phyloP scores from a whole-genome alignment of 768 basidiomycete species.

The Kwoniella sp. region DNA sequence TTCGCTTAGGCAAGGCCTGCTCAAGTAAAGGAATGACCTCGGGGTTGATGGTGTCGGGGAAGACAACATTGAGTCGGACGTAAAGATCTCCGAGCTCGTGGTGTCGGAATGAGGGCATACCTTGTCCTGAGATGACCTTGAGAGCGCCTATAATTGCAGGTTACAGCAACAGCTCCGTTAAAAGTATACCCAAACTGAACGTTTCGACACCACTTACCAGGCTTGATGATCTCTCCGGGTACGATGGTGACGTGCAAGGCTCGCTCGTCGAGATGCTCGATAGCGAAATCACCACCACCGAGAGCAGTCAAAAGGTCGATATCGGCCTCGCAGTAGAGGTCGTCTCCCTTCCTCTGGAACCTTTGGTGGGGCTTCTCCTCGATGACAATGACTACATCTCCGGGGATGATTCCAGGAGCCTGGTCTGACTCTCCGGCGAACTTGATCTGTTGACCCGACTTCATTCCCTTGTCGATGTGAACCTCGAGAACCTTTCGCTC shows the following conservation, averaged over 20 bases:
- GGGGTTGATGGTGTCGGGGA: constrained; percentile 79
- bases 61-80: constrained; percentile 80
- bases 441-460: constrained; percentile 89
- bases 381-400: constrained; percentile 95
- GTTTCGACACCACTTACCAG: constrained; percentile 65
- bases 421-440: constrained; percentile 88
- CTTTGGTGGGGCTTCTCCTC: constrained; percentile 85
- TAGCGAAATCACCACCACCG: constrained; percentile 83
- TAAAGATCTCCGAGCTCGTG: constrained; percentile 94
- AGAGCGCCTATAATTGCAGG: constrained; percentile 65
- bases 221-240: constrained; percentile 89
- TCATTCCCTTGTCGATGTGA: constrained; percentile 78
- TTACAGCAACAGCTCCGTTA: neutral
- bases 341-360: constrained; percentile 79
- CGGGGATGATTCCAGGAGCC: constrained; percentile 83
- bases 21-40: constrained; percentile 73
- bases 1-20: constrained; percentile 78
- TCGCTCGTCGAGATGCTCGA: constrained; percentile 92
- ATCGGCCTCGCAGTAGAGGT: constrained; percentile 82
- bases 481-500: constrained; percentile 98
- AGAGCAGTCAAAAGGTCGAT: constrained; percentile 91
- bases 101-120: constrained; percentile 98
- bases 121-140: constrained; percentile 90
- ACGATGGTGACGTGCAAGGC: constrained; percentile 75
- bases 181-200: too few species aligned